Evolutionary conservation across 441 rosid species (phyloP).

Genomic region (Erysimum pusillum): DNA sequence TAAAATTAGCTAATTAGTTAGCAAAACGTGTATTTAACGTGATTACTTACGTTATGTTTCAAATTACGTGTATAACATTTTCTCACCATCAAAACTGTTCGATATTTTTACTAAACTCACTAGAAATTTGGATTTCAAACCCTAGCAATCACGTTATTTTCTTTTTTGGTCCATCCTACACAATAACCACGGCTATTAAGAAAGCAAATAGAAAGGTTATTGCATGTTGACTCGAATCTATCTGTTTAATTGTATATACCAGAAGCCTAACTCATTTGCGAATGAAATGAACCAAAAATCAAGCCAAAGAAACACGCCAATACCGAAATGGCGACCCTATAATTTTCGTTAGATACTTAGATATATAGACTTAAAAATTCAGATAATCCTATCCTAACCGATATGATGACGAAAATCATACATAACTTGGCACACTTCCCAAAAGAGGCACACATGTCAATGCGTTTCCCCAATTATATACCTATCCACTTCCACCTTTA

Average conservation of each 20-base stretch:
- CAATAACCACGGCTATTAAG: background rate
- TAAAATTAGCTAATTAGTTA: background rate
- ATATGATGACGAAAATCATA: constrained; percentile 42
- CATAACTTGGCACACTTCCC: constrained; percentile 46
- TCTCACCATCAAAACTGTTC: background rate
- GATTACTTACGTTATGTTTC: background rate
- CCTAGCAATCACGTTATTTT: background rate
- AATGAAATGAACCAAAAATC: background rate
- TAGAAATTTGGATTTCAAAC: no score
- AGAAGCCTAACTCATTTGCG: no score
- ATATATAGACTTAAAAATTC: background rate
- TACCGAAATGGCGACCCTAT: background rate
- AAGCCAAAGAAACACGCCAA: background rate
- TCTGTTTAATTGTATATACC: no score
- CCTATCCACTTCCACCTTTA: constrained; percentile 51
- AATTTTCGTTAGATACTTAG: background rate
- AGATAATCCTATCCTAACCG: constrained; percentile 37
- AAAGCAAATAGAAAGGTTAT: no score
- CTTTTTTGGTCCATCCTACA: background rate
- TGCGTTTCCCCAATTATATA: constrained; percentile 17
- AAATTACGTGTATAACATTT: background rate
- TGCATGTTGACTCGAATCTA: no score
- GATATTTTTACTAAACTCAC: background rate
- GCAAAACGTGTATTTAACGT: no score
- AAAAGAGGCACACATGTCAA: constrained; percentile 47